Evolutionary conservation across 73 alveolate genomes (phyloP).

Genomic region (Tetrahymena elliotti): DNA sequence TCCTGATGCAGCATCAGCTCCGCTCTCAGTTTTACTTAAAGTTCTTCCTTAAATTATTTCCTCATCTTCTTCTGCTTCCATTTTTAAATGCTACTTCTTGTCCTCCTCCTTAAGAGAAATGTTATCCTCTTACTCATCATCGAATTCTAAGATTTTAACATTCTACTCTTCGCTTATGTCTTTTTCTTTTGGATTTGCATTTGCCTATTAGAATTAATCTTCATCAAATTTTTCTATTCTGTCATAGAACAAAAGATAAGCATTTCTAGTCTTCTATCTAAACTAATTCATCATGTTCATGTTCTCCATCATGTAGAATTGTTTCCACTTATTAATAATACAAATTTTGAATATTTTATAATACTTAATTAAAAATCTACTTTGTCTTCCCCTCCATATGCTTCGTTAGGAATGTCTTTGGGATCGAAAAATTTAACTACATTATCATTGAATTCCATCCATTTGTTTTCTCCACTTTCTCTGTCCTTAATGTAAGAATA

Average conservation of each 20-base stretch:
- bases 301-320: conserved; percentile 8
- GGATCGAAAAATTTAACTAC: conserved; percentile 71
- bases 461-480: conserved; percentile 55
- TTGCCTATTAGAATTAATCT: conserved; percentile 11
- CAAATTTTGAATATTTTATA: not conserved
- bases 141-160: not conserved
- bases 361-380: not conserved
- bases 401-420: conserved; percentile 72
- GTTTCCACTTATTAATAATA: not conserved
- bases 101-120: not conserved
- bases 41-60: not conserved
- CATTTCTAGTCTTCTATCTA: conserved; percentile 60
- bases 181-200: not conserved
- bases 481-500: conserved; percentile 90
- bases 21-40: not conserved
- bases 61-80: not conserved
- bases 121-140: not conserved
- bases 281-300: not conserved
- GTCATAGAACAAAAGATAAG: conserved; percentile 78
- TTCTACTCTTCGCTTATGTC: not conserved
- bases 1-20: not conserved
- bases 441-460: conserved; percentile 93
- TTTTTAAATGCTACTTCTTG: not conserved
- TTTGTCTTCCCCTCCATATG: conserved; percentile 86
- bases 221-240: conserved; percentile 55